phyloP scores from a whole-genome alignment of 208 protist genomes.

The Balamuthia mandrillaris region DNA sequence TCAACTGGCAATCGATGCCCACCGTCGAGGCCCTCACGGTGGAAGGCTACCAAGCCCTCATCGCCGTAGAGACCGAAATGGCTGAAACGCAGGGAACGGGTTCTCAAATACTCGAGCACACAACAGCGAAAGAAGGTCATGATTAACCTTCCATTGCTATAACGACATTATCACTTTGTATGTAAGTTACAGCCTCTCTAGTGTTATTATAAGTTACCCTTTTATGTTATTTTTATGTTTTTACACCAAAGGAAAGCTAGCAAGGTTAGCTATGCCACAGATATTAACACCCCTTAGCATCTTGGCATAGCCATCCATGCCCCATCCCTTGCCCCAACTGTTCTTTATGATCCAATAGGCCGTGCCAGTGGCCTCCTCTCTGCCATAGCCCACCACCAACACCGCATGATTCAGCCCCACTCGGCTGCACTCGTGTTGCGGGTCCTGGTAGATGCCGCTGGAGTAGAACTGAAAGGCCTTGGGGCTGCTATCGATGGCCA shows the following conservation, averaged over 20 bases:
- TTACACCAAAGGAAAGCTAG: background rate
- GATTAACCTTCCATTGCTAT: no score
- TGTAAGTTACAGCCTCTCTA: no score
- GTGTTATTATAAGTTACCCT: no score
- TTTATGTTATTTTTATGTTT: no score
- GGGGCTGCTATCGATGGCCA: constrained; percentile 82
- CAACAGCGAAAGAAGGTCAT: no score
- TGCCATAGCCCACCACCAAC: constrained; percentile 74
- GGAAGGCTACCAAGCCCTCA: no score
- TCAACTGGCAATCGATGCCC: no score
- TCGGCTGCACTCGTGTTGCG: constrained; percentile 43
- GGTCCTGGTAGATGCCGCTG: constrained; percentile 67
- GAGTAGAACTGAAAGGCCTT: constrained; percentile 65
- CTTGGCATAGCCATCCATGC: constrained; percentile 78
- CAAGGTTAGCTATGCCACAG: constrained; percentile 30
- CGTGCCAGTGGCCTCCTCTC: constrained; percentile 35
- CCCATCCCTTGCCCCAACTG: constrained; percentile 73
- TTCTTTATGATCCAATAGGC: constrained; percentile 85
- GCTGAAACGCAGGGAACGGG: no score
- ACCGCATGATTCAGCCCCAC: constrained; percentile 70
- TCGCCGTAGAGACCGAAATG: no score
- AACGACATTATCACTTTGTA: no score
- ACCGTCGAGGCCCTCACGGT: no score
- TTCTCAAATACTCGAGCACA: no score
- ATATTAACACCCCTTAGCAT: constrained; percentile 55